phyloP scores from a whole-genome alignment of 2,329 filamentous ascomycete species.

The Hypoxylon sp. region DNA sequence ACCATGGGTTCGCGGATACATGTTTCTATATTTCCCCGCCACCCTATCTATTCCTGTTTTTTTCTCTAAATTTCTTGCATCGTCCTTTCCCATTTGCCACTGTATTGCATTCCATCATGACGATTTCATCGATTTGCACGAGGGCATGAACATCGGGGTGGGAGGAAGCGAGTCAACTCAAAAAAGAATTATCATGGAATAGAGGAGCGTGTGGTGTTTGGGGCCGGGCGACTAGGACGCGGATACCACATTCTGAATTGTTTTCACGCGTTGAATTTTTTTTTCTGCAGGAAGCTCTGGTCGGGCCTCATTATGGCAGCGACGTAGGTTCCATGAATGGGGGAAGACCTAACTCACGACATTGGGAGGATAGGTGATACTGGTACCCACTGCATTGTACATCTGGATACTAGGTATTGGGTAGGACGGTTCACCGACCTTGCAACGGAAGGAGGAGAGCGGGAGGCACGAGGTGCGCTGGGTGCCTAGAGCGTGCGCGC shows the following conservation, averaged over 20 bases:
- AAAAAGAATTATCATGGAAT: constrained; percentile 28
- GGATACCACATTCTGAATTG: constrained; percentile 31
- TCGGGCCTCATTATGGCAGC: constrained; percentile 9
- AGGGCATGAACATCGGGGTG: constrained; percentile 22
- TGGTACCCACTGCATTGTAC: constrained; percentile 4
- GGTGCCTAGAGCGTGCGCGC: constrained; percentile 16
- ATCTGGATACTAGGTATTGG: constrained; percentile 7
- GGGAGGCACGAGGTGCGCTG: constrained; percentile 25
- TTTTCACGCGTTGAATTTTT: constrained; percentile 25
- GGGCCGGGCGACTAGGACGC: constrained; percentile 22
- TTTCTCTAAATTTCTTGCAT: constrained; percentile 3
- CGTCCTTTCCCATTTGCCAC: constrained; percentile 4
- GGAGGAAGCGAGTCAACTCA: constrained; percentile 26
- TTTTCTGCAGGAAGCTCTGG: constrained; percentile 11
- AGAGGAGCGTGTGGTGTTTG: constrained; percentile 35
- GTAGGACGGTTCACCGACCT: constrained; percentile 29
- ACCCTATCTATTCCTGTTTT: constrained; percentile 3
- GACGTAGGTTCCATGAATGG: constrained; percentile 3
- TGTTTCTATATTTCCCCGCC: constrained; percentile 20
- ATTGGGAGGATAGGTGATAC: constrained; percentile 8
- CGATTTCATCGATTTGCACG: constrained; percentile 29
- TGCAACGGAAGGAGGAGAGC: constrained; percentile 21
- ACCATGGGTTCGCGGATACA: constrained; percentile 9
- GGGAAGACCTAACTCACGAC: constrained; percentile 1
- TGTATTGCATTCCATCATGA: constrained; percentile 12